These are phyloP conservation scores for Clonostachys solani DNA, from an alignment of 2,329 filamentous ascomycete genomes.

Conservation along the genomic window DNA sequence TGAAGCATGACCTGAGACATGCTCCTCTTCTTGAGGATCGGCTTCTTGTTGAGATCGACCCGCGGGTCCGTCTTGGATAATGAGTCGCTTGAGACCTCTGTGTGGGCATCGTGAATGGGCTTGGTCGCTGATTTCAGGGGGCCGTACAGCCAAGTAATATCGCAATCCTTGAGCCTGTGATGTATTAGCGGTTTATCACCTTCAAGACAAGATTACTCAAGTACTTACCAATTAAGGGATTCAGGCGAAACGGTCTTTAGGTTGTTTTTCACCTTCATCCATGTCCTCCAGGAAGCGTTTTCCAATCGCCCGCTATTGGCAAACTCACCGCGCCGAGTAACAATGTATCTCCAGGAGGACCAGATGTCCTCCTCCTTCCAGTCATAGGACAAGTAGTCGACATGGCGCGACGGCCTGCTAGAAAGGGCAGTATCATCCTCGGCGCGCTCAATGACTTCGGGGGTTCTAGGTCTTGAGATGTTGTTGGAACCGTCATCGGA, in stretches of 20 bases:
- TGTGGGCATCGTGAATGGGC: conserved; percentile 39
- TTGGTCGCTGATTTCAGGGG: conserved; percentile 70
- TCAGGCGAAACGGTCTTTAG: conserved; percentile 87
- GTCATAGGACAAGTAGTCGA: conserved; percentile 92
- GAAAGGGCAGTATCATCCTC: conserved; percentile 78
- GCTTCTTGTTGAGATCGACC: conserved; percentile 67
- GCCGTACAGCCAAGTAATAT: conserved; percentile 96
- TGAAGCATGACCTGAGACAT: conserved; percentile 96
- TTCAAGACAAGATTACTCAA: conserved; percentile 11
- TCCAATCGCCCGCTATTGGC: conserved; percentile 79
- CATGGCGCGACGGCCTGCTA: conserved; percentile 75
- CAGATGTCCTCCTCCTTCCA: conserved; percentile 97
- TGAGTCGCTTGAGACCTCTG: conserved; percentile 24
- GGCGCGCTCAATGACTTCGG: conserved; percentile 54
- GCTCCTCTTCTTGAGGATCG: conserved; percentile 93
- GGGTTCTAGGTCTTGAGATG: conserved; percentile 53
- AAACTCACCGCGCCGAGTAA: conserved; percentile 73
- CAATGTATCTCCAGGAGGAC: conserved; percentile 94
- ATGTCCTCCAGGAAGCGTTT: conserved; percentile 96
- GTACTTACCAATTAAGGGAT: conserved; percentile 81
- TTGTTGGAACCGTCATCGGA: conserved; percentile 31
- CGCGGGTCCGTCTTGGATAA: conserved; percentile 59
- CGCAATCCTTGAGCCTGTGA: conserved; percentile 87
- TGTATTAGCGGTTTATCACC: too few relatives aligned
- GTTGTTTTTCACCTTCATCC: conserved; percentile 88